Evolutionary conservation across 2,329 filamentous ascomycete species (phyloP).

Genomic region (Tricladium varicosporioides): DNA sequence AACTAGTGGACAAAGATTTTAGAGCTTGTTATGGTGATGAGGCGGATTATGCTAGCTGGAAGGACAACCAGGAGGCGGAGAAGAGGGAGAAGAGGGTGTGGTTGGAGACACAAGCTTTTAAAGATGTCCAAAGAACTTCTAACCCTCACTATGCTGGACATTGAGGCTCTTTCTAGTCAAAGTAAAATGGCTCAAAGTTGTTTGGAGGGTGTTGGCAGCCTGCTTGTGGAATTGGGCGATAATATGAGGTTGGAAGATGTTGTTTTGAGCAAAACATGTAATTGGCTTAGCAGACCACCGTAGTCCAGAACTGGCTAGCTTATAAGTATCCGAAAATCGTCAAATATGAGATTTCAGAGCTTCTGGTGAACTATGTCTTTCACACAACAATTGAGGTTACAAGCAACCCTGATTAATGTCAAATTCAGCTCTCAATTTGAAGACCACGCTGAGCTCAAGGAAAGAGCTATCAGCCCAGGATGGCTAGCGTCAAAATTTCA

Average conservation of each 20-base stretch:
- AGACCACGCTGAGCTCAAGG: background rate
- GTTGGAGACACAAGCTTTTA: background rate
- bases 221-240: background rate
- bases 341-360: background rate
- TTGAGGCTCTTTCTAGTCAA: background rate
- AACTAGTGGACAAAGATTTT: slow-evolving; percentile 39
- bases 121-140: no score
- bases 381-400: background rate
- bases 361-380: background rate
- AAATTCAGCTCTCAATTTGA: background rate
- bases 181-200: background rate
- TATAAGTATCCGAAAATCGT: background rate
- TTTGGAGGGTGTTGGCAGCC: no score
- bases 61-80: slow-evolving; percentile 16
- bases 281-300: background rate
- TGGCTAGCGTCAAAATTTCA: slow-evolving; percentile 17
- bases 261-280: background rate
- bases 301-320: background rate
- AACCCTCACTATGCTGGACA: no score
- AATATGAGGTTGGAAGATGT: background rate
- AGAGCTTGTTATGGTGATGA: slow-evolving; percentile 39
- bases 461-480: slow-evolving; percentile 9
- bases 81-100: slow-evolving; percentile 12
- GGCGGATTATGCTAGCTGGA: slow-evolving; percentile 26
- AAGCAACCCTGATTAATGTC: background rate